Percentiles rank a stretch among this genome's conserved stretches.
These are phyloP conservation scores for Beauveria sp. DNA, from an alignment of 2,329 filamentous ascomycete species.

Conservation along the genomic window DNA sequence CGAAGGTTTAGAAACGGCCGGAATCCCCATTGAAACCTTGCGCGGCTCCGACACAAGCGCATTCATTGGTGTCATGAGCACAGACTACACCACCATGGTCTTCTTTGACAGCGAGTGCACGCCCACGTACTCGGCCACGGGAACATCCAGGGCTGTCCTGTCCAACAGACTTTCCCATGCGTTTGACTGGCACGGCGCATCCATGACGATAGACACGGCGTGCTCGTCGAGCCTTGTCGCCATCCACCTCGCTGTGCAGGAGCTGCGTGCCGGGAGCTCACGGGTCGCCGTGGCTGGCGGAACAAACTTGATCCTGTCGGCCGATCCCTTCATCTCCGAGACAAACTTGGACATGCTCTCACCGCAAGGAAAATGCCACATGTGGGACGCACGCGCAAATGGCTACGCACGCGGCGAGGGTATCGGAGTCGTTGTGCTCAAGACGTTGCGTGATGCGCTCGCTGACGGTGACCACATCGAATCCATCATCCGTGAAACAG, in stretches of 20 bases:
- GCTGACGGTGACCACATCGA: conserved; percentile 43
- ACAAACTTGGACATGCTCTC: conserved; percentile 40
- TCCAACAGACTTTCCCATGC: conserved; percentile 45
- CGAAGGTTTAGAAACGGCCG: conserved; percentile 19
- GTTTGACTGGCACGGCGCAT: conserved; percentile 44
- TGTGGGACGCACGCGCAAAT: conserved; percentile 19
- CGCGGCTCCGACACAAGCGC: conserved; percentile 11
- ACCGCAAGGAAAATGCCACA: conserved; percentile 39
- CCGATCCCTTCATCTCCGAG: conserved; percentile 24
- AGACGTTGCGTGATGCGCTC: conserved; percentile 44
- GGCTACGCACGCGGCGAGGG: conserved; percentile 55
- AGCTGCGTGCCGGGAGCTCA: conserved; percentile 35
- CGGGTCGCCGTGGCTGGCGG: conserved; percentile 30
- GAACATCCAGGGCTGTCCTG: conserved; percentile 16
- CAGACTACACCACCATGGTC: conserved; percentile 23
- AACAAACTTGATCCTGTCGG: conserved; percentile 13
- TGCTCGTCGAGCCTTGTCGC: conserved; percentile 42
- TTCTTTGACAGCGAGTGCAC: conserved; percentile 16
- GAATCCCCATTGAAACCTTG: conserved; percentile 1
- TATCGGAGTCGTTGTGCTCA: conserved; percentile 43
- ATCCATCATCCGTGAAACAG: conserved; percentile 41
- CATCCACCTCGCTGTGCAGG: conserved; percentile 40
- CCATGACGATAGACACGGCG: conserved; percentile 41
- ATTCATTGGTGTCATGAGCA: conserved; percentile 19
- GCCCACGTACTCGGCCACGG: conserved; percentile 6